phyloP scores from a whole-genome alignment of 768 basidiomycete species.

The Suillus plorans region DNA sequence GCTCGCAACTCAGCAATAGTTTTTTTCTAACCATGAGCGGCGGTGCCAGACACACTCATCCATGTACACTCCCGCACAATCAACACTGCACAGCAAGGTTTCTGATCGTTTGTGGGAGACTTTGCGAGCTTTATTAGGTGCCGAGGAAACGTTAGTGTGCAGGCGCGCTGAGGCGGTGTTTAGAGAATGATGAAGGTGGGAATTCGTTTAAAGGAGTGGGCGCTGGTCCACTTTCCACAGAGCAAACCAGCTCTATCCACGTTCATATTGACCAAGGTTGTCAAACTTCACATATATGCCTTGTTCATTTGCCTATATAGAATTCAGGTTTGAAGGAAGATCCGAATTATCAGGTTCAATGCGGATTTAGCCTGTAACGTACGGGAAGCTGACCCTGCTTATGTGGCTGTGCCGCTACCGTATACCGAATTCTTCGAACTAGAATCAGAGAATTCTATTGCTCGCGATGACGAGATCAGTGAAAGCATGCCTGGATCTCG shows the following conservation, averaged over 20 bases:
- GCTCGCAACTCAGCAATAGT: not conserved
- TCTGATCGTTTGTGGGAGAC: not conserved
- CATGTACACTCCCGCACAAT: not conserved
- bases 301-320: not conserved
- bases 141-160: not conserved
- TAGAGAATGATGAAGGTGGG: not conserved
- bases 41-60: not conserved
- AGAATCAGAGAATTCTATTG: slow-evolving; percentile 1
- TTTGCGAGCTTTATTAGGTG: not conserved
- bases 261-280: not conserved
- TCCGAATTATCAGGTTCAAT: not conserved
- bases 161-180: not conserved
- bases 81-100: not conserved
- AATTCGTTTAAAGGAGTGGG: not conserved
- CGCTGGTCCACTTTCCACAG: not conserved
- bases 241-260: not conserved
- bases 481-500: slow-evolving; percentile 9
- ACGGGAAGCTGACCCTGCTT: not conserved
- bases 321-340: not conserved
- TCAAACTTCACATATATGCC: not conserved
- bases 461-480: not conserved
- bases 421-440: not conserved
- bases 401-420: slow-evolving; percentile 1
- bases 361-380: not conserved
- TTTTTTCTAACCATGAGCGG: not conserved